phyloP scores from a whole-genome alignment of 192 early-diverging fungal genomes.

The Linnemannia exigua region DNA sequence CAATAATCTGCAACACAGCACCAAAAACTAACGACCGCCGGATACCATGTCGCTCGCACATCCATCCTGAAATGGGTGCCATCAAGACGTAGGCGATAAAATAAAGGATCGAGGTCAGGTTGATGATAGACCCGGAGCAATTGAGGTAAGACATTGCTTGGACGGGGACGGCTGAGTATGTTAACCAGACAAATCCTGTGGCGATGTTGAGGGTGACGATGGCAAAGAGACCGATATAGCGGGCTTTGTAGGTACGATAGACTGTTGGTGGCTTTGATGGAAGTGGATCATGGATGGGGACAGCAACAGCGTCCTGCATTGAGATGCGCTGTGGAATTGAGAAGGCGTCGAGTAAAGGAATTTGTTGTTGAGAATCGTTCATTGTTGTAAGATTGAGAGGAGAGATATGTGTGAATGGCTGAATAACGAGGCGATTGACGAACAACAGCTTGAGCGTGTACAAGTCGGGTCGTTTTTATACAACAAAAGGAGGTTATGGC shows the following conservation, averaged over 20 bases:
- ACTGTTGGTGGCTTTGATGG: neutral
- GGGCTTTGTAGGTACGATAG: constrained; percentile 55
- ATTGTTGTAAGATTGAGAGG: neutral
- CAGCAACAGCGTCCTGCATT: neutral
- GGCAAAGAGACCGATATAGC: constrained; percentile 59
- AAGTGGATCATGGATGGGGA: neutral
- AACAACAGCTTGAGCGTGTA: neutral
- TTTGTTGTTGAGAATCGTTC: neutral
- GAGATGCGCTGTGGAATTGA: neutral
- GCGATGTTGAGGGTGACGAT: constrained; percentile 60
- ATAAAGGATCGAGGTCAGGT: constrained; percentile 57
- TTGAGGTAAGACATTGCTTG: constrained; percentile 44
- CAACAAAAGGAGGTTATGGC: neutral
- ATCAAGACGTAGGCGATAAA: constrained; percentile 57
- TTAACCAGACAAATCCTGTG: constrained; percentile 59
- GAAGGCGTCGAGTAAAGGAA: neutral
- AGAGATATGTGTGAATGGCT: neutral
- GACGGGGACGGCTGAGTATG: constrained; percentile 55
- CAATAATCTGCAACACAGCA: constrained; percentile 47
- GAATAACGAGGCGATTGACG: neutral
- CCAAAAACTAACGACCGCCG: constrained; percentile 56
- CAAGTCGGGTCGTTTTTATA: constrained; percentile 1
- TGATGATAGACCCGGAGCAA: constrained; percentile 38
- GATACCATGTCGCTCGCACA: constrained; percentile 53
- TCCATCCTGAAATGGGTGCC: constrained; percentile 53